Evolutionary conservation across 208 protist genomes (phyloP), one percentile per base, ranked within the genome.

Genomic region (Strigomonas oncopelti): DNA sequence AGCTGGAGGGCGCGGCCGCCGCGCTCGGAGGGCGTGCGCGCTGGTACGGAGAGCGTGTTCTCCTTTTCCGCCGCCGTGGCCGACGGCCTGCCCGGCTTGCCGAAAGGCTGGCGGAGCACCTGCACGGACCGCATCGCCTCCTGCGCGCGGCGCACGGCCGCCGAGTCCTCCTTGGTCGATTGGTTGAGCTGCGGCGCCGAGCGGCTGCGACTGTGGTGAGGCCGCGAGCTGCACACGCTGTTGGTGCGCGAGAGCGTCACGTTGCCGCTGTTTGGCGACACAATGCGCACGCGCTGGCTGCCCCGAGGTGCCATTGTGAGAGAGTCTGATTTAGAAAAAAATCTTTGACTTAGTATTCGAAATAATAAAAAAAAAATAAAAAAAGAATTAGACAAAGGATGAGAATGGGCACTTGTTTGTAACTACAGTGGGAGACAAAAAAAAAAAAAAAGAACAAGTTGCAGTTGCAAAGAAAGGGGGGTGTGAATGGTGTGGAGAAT

Each of bases 91-190:
- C 31, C 32, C 31, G n/a, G 29, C 42, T 48, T 67, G 45, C 69
- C 58, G 65, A 77, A 74, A 25, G 79, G 74, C 7, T 66, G 70
- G 25, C 72, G 67, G 45, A 81, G 67, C 9, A 85, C 72, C 38
- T 11, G 58, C 72, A 13, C 75, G 69, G 38, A 36, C 60, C 59
- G 74, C 20, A 85, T 66, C 1, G 72, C 75, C 13, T 76, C 75
- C 52, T 72, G 61, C 5, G 75, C 80, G 5, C 80, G 71, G 20
- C 63, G 67, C 22, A 85, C 56, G 0, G 75, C 79, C n/a, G 53
- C 71, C 31, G 75, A 52, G 28, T 79, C 66, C 36, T 81, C 75
- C 9, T 60, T 28, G 57, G 5, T 5, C n/a, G 4, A 31, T 32
- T 62, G 58, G 32, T 48, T 8, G 25, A 28, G 31, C 22, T 48